Base-by-base conservation (phyloP, 352 stramenopile species). In the Phytopythium kandeliae region DNA sequence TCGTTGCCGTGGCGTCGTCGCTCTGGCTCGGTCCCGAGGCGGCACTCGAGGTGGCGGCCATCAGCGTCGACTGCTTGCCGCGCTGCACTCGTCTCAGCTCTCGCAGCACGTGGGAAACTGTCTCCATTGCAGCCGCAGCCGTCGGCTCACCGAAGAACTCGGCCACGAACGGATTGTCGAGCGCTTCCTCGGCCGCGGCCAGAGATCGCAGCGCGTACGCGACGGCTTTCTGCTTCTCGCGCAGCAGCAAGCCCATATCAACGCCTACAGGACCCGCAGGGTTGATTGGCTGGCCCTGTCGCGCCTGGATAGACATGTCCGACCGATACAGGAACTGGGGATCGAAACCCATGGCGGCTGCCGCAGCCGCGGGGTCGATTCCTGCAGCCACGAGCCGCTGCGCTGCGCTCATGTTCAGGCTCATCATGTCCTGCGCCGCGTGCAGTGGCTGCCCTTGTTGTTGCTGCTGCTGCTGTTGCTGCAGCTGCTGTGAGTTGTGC, bases 31-130 rank as follows among this genome's bases (percentile, higher is more conserved):
- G 42, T 22, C 54, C 54, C 13, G 56, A 60, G 7, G 62, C 3
- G 11, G 33, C 33, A 16, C 33, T 12, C 11, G 33, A 46, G 11
- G 54, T 53, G 3, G 54, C 51, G 16, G 64, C 64, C 33, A 65
- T 51, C 47, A 76, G 52, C 36, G 52, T 51, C 16, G 69, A 76
- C 21, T 71, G 61, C 57, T 74, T 79, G 3, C 66, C 69, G 28
- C 69, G 63, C n/a, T 74, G 58, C 9, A 74, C 60, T 17, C 69
- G 66, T 25, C 58, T 63, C 43, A 79, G 36, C 19, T 46, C 55
- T 31, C 69, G 66, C 37, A 76, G 36, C 45, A 56, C 48, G n/a
- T 57, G 44, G 4, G 57, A 55, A 21, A 76, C 37, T 11, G 41
- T 57, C 35, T 63, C 59, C 31, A 61, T 55, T 10, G 60, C 51